Evolutionary conservation across 1,284 basidiomycete species (phyloP), one percentile per base, ranked within the genome.

Genomic region (Paramarasmius palmivorus): DNA sequence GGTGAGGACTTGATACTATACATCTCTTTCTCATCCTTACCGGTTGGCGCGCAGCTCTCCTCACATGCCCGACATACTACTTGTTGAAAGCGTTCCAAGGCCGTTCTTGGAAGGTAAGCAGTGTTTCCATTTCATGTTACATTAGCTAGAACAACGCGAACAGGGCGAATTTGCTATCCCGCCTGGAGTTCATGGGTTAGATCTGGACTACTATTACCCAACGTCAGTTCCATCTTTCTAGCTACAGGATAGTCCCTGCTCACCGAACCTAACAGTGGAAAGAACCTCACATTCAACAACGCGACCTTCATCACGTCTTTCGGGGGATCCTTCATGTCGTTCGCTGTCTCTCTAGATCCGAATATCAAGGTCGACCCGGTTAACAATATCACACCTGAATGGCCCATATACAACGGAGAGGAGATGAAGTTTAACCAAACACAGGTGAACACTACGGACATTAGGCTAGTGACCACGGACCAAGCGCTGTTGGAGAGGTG

Each of bases 371-470:
- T 60, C 23, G 45, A 57, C 12, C 29, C 53, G 2, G 59, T 54
- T 3, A 55, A 54, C 10, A 59, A n/a, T n/a, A n/a, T 65, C 44
- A 64, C 64, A 14, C 66, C 67, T 0, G 10, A 7, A n/a, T 63
- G 63, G 62, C 39, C 37, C 14, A 29, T 22, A 2, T 62, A 57
- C 52, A 35, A 42, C 5, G 42, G 39, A 10, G 51, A 32, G 6
- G 59, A 62, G 50, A 61, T 62, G 62, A 32, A 61, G n/a, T 64
- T 62, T 56, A 61, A 62, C 50, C 36, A 49, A 35, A 62, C 61
- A 1, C 23, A 35, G 22, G 32, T 53, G 8, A 32, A 52, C 26
- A 39, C 57, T 23, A 29, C 52, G 19, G 20, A 41, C 15, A 23
- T 47, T 20, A 29, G 8, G 53, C 52, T n/a, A 8, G 44, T 1